Conservation (phyloP, 2,329 filamentous ascomycete species). For the Cordyceps javanica region DNA sequence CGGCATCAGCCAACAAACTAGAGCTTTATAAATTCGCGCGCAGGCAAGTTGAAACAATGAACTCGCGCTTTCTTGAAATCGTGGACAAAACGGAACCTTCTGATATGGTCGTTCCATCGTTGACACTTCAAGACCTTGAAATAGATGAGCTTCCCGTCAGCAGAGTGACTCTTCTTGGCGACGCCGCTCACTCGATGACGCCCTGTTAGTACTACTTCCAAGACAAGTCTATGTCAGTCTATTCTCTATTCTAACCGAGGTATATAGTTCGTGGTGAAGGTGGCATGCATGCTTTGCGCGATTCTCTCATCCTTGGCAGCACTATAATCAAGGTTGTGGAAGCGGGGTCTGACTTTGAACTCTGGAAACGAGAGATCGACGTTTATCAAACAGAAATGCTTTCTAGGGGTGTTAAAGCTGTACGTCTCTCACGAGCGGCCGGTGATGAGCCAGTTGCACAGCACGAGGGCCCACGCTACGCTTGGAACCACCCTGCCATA, state of each 20-base stretch:
- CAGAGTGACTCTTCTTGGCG: conserved; percentile 35
- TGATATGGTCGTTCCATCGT: conserved; percentile 22
- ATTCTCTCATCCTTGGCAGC: conserved; percentile 19
- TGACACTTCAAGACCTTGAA: conserved; percentile 27
- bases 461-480: neutral
- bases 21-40: conserved; percentile 12
- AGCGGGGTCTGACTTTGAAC: neutral
- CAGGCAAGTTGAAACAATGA: conserved; percentile 8
- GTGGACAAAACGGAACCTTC: conserved; percentile 21
- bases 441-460: neutral
- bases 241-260: neutral
- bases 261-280: conserved; percentile 35
- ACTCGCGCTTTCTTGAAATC: conserved; percentile 14
- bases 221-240: neutral
- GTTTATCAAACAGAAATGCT: conserved; percentile 23
- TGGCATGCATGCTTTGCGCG: conserved; percentile 36
- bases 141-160: conserved; percentile 27
- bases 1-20: conserved; percentile 14
- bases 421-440: conserved; percentile 3
- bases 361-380: neutral
- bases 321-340: conserved; percentile 10
- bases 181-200: conserved; percentile 31
- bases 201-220: conserved; percentile 24
- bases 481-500: neutral
- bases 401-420: conserved; percentile 20